phyloP scores from a whole-genome alignment of 164 flowering plant species.

The Tetracentron sinense region DNA sequence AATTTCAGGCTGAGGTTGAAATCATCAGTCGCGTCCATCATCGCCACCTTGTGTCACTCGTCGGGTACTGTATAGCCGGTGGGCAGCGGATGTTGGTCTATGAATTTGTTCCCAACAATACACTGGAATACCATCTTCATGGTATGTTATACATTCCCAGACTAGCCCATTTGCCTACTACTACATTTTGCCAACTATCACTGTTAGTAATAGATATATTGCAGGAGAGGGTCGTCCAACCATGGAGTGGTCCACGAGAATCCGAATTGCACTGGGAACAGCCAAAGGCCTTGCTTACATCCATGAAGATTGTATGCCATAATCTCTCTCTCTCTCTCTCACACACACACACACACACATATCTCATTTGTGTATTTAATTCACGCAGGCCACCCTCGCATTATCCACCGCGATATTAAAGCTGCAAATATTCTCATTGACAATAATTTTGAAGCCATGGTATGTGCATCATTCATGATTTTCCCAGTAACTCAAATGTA shows the following conservation, averaged over 20 bases:
- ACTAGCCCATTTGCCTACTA: neutral
- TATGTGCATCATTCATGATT: conserved; percentile 13
- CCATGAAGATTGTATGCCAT: conserved; percentile 77
- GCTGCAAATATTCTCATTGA: conserved; percentile 71
- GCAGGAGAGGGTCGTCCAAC: conserved; percentile 42
- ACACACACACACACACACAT: too few species aligned
- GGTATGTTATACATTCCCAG: conserved; percentile 32
- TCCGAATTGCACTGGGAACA: conserved; percentile 68
- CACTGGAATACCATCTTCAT: conserved; percentile 78
- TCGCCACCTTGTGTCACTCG: conserved; percentile 78
- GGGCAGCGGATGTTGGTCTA: conserved; percentile 68
- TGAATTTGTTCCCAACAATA: conserved; percentile 71
- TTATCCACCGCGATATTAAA: conserved; percentile 86
- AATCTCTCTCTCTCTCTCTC: conserved; percentile 7
- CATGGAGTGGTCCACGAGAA: conserved; percentile 60
- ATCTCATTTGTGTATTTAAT: neutral
- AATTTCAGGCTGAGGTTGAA: conserved; percentile 93
- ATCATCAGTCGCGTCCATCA: conserved; percentile 93
- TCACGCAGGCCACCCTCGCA: conserved; percentile 68
- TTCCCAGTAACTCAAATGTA: too few species aligned
- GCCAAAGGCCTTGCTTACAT: conserved; percentile 86
- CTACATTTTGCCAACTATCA: neutral
- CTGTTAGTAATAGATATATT: too few species aligned
- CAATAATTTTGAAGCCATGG: conserved; percentile 66
- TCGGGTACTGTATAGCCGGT: conserved; percentile 69